phyloP scores from a whole-genome alignment of 2,329 filamentous ascomycete genomes.

The Colletotrichum musicola region DNA sequence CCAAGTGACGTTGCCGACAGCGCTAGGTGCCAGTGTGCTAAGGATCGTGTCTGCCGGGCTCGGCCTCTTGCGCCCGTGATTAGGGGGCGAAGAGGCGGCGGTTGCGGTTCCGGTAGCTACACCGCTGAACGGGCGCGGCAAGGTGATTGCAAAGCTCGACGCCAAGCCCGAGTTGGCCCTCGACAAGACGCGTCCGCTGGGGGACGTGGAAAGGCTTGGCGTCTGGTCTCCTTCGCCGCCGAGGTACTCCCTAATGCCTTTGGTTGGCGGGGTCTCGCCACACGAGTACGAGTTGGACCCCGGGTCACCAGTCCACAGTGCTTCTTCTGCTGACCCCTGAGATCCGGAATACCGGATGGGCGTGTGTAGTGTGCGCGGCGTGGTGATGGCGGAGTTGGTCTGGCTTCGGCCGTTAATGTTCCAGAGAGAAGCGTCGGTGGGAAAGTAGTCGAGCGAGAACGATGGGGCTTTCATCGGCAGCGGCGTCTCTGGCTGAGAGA shows the following conservation, averaged over 20 bases:
- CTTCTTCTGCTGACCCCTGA: conserved; percentile 66
- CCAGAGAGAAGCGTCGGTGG: conserved; percentile 68
- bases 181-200: conserved; percentile 65
- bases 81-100: conserved; percentile 59
- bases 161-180: conserved; percentile 68
- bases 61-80: conserved; percentile 63
- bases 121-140: conserved; percentile 61
- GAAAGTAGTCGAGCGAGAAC: conserved; percentile 76
- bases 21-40: conserved; percentile 64
- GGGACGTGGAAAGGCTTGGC: conserved; percentile 70
- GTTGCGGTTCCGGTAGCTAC: conserved; percentile 46
- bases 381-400: conserved; percentile 67
- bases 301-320: conserved; percentile 64
- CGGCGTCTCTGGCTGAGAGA: conserved; percentile 71
- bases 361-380: conserved; percentile 68
- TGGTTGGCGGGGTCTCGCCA: conserved; percentile 71
- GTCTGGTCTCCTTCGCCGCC: conserved; percentile 59
- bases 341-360: conserved; percentile 68
- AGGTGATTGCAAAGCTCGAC: conserved; percentile 67
- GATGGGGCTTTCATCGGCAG: conserved; percentile 74
- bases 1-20: conserved; percentile 61
- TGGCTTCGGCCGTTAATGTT: conserved; percentile 64
- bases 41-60: conserved; percentile 74
- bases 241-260: conserved; percentile 58
- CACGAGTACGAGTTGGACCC: conserved; percentile 71